Evolutionary conservation across 768 basidiomycete species (phyloP).

Genomic region (Nidularia pulvinata): DNA sequence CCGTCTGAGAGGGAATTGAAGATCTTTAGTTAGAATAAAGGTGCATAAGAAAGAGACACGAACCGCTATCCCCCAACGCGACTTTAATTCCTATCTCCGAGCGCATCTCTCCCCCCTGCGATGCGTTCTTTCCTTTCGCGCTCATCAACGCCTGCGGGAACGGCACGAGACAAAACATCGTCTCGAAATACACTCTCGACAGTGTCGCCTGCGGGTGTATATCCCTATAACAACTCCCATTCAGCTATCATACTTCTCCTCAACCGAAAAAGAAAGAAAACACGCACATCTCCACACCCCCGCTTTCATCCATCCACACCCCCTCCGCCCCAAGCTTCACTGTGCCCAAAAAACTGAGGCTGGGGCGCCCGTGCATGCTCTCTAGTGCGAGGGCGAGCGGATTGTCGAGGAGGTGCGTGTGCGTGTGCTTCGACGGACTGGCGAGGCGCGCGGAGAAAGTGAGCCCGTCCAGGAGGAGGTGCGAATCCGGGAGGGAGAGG

Average conservation of each 20-base stretch:
- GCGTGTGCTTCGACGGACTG: slow-evolving; percentile 29
- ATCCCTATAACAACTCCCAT: slow-evolving; percentile 62
- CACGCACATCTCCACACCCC: slow-evolving; percentile 38
- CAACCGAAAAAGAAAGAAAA: slow-evolving; percentile 1
- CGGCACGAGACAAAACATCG: slow-evolving; percentile 56
- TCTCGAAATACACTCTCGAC: slow-evolving; percentile 70
- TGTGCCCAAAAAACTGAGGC: slow-evolving; percentile 56
- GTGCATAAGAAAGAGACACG: slow-evolving; percentile 11
- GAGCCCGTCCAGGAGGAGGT: slow-evolving; percentile 70
- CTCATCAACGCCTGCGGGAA: slow-evolving; percentile 25
- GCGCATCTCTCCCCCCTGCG: slow-evolving; percentile 6
- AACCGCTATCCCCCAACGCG: slow-evolving; percentile 70
- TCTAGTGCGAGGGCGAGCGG: slow-evolving; percentile 73
- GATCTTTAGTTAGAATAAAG: neutral
- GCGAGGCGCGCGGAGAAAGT: slow-evolving; percentile 60
- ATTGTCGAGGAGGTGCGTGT: slow-evolving; percentile 53
- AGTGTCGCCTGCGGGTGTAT: slow-evolving; percentile 67
- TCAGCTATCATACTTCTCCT: neutral
- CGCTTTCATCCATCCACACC: slow-evolving; percentile 59
- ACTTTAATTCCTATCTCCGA: slow-evolving; percentile 64
- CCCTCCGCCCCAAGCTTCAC: slow-evolving; percentile 51
- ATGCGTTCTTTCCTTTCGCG: slow-evolving; percentile 4
- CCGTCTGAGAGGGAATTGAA: slow-evolving; percentile 39
- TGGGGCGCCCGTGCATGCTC: slow-evolving; percentile 77
- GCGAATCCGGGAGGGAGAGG: slow-evolving; percentile 71